phyloP scores from a whole-genome alignment of 805 yeast species.

The Yamadazyma sp. region DNA sequence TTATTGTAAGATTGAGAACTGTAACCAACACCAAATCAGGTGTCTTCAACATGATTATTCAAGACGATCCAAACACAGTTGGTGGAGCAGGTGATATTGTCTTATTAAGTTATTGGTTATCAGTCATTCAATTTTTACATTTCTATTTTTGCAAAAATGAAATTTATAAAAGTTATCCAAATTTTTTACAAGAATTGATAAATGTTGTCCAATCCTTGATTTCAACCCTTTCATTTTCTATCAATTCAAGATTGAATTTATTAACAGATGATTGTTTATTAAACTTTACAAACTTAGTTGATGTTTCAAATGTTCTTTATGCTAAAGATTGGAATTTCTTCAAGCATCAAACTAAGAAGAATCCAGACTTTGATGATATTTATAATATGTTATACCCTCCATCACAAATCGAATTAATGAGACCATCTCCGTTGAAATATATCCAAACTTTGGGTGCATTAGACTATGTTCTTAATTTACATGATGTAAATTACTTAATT shows the following conservation, averaged over 20 bases:
- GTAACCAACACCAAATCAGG: constrained; percentile 61
- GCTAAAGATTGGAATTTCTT: constrained; percentile 63
- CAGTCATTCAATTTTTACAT: constrained; percentile 71
- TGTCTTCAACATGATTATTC: constrained; percentile 42
- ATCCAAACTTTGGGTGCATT: constrained; percentile 88
- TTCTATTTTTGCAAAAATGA: constrained; percentile 71
- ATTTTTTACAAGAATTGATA: constrained; percentile 60
- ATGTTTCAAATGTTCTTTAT: constrained; percentile 70
- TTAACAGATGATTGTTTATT: constrained; percentile 66
- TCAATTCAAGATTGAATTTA: constrained; percentile 56
- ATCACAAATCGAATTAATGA: constrained; percentile 69
- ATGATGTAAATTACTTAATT: constrained; percentile 74
- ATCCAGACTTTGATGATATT: constrained; percentile 67
- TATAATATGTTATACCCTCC: constrained; percentile 82
- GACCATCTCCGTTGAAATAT: constrained; percentile 84
- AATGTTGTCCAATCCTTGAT: constrained; percentile 57
- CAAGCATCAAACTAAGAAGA: constrained; percentile 42
- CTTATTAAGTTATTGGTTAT: constrained; percentile 80
- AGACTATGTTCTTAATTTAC: constrained; percentile 77
- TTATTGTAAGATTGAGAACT: constrained; percentile 58
- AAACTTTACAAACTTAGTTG: constrained; percentile 80
- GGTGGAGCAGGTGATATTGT: constrained; percentile 61
- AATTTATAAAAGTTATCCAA: constrained; percentile 54
- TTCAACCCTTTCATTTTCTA: constrained; percentile 63
- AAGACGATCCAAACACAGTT: constrained; percentile 21